Conservation (phyloP, 257 asterid genomes). For the Hygrophila difformis region DNA sequence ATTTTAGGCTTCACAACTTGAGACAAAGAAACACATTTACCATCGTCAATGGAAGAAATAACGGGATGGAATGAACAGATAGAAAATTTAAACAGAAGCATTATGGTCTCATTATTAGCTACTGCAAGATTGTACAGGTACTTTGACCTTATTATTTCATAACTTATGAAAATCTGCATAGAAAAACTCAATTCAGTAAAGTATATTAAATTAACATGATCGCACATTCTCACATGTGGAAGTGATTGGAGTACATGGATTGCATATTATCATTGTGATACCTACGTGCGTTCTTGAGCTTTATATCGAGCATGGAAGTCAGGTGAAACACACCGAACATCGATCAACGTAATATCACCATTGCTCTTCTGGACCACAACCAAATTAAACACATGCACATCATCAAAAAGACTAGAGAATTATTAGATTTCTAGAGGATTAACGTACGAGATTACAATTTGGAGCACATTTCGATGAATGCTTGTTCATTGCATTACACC, state of each 20-base stretch:
- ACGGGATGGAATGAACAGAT: not conserved
- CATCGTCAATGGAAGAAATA: no score
- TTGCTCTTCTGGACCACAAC: slow-evolving; percentile 60
- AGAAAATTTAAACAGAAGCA: not conserved
- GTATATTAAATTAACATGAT: no score
- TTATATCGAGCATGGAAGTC: slow-evolving; percentile 84
- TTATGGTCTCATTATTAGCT: not conserved
- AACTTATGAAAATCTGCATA: no score
- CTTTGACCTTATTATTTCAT: not conserved
- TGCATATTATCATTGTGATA: slow-evolving; percentile 21
- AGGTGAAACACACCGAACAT: slow-evolving; percentile 69
- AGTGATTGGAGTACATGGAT: not conserved
- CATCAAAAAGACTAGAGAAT: slow-evolving; percentile 5
- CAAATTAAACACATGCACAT: slow-evolving; percentile 18
- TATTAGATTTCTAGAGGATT: not conserved
- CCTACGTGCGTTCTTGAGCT: slow-evolving; percentile 97
- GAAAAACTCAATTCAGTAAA: no score
- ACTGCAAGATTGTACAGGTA: not conserved
- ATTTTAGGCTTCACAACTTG: slow-evolving; percentile 11
- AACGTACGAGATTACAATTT: no score
- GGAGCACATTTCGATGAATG: no score
- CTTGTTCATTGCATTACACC: no score
- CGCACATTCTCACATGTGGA: not conserved
- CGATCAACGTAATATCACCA: slow-evolving; percentile 73
- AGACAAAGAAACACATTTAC: no score